Evolutionary conservation across 2,329 filamentous ascomycete genomes (phyloP).

Genomic region (Cercospora beticola): DNA sequence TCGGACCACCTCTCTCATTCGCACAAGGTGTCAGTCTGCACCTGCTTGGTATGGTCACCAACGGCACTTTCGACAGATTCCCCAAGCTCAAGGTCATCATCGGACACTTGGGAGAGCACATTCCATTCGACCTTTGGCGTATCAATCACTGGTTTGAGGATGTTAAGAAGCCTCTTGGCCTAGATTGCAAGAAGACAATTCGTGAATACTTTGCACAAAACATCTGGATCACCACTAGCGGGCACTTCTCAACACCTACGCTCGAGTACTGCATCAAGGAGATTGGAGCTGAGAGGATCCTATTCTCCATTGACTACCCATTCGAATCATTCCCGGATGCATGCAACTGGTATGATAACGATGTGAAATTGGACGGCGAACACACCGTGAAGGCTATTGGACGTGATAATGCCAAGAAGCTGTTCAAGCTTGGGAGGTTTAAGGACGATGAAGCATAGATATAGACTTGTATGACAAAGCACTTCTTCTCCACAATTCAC

Average conservation of each 20-base stretch:
- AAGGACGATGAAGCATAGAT: slow-evolving; percentile 25
- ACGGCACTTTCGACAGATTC: slow-evolving; percentile 52
- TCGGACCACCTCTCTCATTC: slow-evolving; percentile 60
- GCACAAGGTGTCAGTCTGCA: slow-evolving; percentile 61
- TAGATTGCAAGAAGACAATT: slow-evolving; percentile 50
- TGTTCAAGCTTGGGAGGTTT: slow-evolving; percentile 32
- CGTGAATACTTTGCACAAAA: slow-evolving; percentile 57
- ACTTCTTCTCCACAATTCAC: background rate
- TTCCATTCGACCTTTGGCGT: slow-evolving; percentile 54
- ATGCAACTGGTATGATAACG: slow-evolving; percentile 34
- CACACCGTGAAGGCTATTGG: slow-evolving; percentile 32
- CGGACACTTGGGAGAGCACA: slow-evolving; percentile 51
- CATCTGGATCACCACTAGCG: slow-evolving; percentile 59
- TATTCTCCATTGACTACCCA: slow-evolving; percentile 37
- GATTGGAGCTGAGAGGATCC: slow-evolving; percentile 41
- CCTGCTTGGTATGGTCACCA: slow-evolving; percentile 53
- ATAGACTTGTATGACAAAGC: background rate
- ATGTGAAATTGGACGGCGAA: slow-evolving; percentile 22
- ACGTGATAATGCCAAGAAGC: slow-evolving; percentile 33
- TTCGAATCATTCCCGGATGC: slow-evolving; percentile 35
- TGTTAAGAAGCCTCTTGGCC: slow-evolving; percentile 52
- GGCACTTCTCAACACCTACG: slow-evolving; percentile 56
- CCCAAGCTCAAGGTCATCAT: slow-evolving; percentile 51
- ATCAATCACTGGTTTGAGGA: slow-evolving; percentile 56
- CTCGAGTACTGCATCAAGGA: slow-evolving; percentile 53